phyloP scores from a whole-genome alignment of 2,329 filamentous ascomycete genomes.

The Venturia pyrina region DNA sequence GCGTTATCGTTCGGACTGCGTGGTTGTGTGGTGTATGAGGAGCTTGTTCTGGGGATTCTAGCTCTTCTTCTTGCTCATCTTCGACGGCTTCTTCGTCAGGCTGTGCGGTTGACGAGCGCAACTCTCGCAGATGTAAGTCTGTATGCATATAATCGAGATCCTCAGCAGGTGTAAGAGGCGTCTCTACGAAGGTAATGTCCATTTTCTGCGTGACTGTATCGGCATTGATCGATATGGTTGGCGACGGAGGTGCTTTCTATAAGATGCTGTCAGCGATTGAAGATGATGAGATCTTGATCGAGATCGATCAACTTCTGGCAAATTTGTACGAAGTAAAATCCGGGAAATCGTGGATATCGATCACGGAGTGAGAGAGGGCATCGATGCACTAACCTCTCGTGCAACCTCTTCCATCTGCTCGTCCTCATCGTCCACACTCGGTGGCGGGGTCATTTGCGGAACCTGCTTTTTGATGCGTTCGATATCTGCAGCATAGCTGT shows the following conservation, averaged over 20 bases:
- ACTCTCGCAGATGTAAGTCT: background rate
- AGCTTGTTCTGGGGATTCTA: constrained; percentile 17
- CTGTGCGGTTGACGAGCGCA: background rate
- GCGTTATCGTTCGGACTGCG: constrained; percentile 34
- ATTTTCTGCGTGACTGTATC: background rate
- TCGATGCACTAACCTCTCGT: background rate
- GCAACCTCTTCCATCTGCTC: constrained; percentile 22
- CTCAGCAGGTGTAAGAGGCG: constrained; percentile 33
- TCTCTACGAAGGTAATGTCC: background rate
- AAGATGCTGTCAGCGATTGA: background rate
- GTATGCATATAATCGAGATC: constrained; percentile 21
- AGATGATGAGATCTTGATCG: background rate
- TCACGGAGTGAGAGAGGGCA: background rate
- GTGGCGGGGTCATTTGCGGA: constrained; percentile 48
- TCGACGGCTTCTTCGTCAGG: background rate
- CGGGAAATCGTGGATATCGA: background rate
- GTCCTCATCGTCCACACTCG: constrained; percentile 48
- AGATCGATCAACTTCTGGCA: background rate
- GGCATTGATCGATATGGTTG: background rate
- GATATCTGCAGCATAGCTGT: constrained; percentile 25
- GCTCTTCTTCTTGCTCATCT: constrained; percentile 5
- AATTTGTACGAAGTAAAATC: background rate
- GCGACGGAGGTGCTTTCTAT: constrained; percentile 20
- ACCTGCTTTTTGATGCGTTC: constrained; percentile 32
- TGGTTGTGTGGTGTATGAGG: constrained; percentile 20